Evolutionary conservation across 2,329 filamentous ascomycete genomes (phyloP).

Genomic region (Fusarium verticillioides): DNA sequence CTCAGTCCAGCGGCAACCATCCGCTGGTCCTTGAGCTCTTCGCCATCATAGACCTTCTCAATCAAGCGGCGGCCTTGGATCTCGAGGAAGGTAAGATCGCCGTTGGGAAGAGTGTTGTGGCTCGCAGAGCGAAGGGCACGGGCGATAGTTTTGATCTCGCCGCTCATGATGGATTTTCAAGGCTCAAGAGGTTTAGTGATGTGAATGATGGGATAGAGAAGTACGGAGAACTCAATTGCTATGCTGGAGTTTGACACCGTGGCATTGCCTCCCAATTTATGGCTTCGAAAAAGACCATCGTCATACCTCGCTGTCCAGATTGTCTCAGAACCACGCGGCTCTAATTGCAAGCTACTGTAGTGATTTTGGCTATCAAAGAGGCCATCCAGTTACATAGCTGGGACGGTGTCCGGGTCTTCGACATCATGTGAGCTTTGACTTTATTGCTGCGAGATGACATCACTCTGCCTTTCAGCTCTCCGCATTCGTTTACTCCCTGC

Average conservation of each 20-base stretch:
- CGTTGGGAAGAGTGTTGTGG: background rate
- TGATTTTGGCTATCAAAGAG: accelerated
- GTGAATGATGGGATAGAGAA: accelerated
- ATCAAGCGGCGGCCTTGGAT: background rate
- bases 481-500: background rate
- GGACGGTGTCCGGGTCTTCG: accelerated
- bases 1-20: background rate
- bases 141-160: background rate
- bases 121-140: background rate
- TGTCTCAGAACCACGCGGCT: background rate
- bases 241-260: accelerated
- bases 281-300: background rate
- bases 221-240: background rate
- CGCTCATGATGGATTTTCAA: background rate
- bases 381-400: background rate
- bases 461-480: background rate
- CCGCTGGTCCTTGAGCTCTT: background rate
- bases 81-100: background rate
- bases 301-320: background rate
- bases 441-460: background rate
- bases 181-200: accelerated
- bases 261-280: background rate
- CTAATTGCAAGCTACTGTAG: background rate
- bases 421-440: background rate
- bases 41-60: background rate